Conservation (phyloP, 148 eudicot genomes). For the Nepenthes gracilis region DNA sequence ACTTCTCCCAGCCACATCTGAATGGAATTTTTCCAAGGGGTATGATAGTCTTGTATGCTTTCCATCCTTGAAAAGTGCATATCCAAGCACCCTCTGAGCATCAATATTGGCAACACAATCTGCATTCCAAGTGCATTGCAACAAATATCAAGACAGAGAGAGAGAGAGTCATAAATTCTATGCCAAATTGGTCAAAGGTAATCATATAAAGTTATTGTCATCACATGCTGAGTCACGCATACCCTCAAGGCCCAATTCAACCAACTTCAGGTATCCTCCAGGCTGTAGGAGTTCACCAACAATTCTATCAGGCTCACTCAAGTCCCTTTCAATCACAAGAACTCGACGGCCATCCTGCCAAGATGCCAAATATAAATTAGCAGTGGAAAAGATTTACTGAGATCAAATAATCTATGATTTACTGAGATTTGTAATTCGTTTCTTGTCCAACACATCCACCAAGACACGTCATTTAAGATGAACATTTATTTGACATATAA, state of each 20-base stretch:
- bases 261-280: conserved; percentile 66
- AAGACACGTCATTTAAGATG: too few species aligned
- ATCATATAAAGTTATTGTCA: not conserved
- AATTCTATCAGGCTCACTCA: conserved; percentile 56
- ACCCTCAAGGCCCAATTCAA: conserved; percentile 80
- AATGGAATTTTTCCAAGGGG: conserved; percentile 44
- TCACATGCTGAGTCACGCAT: conserved; percentile 8
- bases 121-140: conserved; percentile 9
- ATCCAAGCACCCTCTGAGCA: conserved; percentile 60
- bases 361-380: not conserved
- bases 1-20: conserved; percentile 68
- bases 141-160: not conserved
- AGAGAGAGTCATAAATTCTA: too few species aligned
- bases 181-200: too few species aligned
- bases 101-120: conserved; percentile 63
- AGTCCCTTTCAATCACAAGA: conserved; percentile 72
- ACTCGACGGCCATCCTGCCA: conserved; percentile 68
- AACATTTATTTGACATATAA: too few species aligned
- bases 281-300: conserved; percentile 82
- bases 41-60: conserved; percentile 43
- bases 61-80: conserved; percentile 66
- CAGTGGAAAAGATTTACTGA: not conserved
- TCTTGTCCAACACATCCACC: too few species aligned
- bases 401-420: not conserved
- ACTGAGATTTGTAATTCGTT: not conserved